These are phyloP conservation scores for Paramecium bursaria DNA, from an alignment of 73 alveolate species.

Conservation along the genomic window DNA sequence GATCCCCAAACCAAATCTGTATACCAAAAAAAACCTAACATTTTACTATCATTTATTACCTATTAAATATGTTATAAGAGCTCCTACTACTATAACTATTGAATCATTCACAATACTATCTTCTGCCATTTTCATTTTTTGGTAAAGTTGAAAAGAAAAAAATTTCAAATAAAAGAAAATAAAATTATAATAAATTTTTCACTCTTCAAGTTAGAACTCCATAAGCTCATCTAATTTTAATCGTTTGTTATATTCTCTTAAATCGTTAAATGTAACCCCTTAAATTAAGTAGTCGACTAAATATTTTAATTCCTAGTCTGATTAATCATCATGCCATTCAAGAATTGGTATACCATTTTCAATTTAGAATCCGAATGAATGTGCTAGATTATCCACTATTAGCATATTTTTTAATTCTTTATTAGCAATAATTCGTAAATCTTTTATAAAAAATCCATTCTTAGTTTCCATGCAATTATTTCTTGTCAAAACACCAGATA, in stretches of 20 bases:
- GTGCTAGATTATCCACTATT: conserved; percentile 93
- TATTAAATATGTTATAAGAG: background rate
- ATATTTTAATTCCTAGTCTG: conserved; percentile 84
- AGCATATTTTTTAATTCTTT: conserved; percentile 84
- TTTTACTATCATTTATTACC: background rate
- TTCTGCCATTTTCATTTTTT: background rate
- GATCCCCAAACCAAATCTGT: background rate
- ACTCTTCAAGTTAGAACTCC: conserved; percentile 42
- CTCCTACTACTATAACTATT: background rate
- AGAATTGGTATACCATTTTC: conserved; percentile 90
- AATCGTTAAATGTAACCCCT: conserved; percentile 57
- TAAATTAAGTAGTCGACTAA: conserved; percentile 73
- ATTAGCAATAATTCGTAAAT: conserved; percentile 87
- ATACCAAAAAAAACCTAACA: background rate
- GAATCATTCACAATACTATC: background rate
- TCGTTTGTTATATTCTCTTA: conserved; percentile 58
- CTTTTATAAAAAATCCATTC: conserved; percentile 92
- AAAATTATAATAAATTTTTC: no score
- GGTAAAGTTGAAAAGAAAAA: no score
- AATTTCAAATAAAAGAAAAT: no score
- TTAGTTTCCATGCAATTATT: conserved; percentile 90
- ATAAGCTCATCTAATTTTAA: conserved; percentile 39
- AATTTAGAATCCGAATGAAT: conserved; percentile 88
- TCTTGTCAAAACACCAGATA: conserved; percentile 87
- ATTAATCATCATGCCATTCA: conserved; percentile 77